These are phyloP conservation scores for Tympanopsis confertula DNA, from an alignment of 2,329 filamentous ascomycete genomes.

Conservation along the genomic window DNA sequence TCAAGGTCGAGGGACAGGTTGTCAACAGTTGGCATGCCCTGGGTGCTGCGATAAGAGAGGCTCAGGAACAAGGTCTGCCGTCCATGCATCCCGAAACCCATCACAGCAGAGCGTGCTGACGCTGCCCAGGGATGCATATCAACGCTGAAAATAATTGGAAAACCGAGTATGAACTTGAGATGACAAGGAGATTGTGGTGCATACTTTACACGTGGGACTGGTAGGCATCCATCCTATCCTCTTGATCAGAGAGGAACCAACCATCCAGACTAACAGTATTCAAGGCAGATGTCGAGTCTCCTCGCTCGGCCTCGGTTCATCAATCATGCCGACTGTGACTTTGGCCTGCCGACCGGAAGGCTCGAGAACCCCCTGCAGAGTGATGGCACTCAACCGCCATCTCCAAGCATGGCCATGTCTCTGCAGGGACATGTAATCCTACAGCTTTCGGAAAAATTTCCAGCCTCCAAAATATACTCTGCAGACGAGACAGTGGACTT, in stretches of 20 bases:
- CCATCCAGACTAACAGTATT: no score
- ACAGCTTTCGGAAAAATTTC: conserved; percentile 16
- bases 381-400: no score
- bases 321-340: conserved; percentile 18
- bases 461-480: conserved; percentile 14
- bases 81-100: conserved; percentile 18
- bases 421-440: conserved; percentile 20
- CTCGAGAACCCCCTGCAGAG: conserved; percentile 20
- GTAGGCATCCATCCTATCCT: conserved; percentile 9
- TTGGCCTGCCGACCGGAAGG: conserved; percentile 16
- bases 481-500: conserved; percentile 15
- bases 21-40: conserved; percentile 24
- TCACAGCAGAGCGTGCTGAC: conserved; percentile 2
- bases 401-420: conserved; percentile 21
- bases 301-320: conserved; percentile 20
- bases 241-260: no score
- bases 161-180: conserved; percentile 21
- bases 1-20: conserved; percentile 21
- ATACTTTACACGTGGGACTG: conserved; percentile 25
- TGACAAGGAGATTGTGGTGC: conserved; percentile 22
- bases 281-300: conserved; percentile 21
- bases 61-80: conserved; percentile 19
- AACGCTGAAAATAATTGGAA: conserved; percentile 6
- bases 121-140: not conserved
- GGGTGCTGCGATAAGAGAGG: conserved; percentile 19